Evolutionary conservation across 805 yeast genomes (phyloP).

Genomic region (Yarrowia sp.): DNA sequence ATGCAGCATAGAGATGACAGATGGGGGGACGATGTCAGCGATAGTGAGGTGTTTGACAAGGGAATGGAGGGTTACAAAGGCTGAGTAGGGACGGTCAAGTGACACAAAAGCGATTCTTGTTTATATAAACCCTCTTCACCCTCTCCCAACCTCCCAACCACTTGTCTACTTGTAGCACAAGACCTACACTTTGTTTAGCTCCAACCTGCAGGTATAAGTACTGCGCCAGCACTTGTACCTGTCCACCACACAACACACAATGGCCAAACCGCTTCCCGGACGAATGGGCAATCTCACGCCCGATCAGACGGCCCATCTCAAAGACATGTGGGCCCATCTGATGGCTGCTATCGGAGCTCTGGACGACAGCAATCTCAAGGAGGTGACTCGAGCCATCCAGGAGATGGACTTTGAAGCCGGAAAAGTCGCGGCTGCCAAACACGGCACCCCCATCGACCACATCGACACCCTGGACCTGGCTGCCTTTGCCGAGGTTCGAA

Average conservation of each 20-base stretch:
- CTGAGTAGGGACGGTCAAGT: background rate
- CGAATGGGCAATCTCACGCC: slow-evolving; percentile 41
- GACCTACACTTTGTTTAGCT: background rate
- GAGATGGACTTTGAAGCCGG: slow-evolving; percentile 2
- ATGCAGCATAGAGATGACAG: too few species aligned
- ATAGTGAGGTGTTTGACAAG: too few species aligned
- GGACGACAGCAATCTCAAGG: slow-evolving; percentile 10
- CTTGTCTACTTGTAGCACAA: background rate
- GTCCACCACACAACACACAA: background rate
- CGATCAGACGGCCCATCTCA: slow-evolving; percentile 41
- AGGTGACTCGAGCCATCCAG: slow-evolving; percentile 1
- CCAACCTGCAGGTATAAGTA: background rate
- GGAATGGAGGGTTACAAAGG: too few species aligned
- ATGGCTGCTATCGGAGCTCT: slow-evolving; percentile 28
- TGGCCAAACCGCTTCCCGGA: slow-evolving; percentile 34
- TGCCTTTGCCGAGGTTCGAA: slow-evolving; percentile 8
- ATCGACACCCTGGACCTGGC: background rate
- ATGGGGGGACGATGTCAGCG: too few species aligned
- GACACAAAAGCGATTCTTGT: background rate
- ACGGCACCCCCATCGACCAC: background rate
- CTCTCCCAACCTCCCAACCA: background rate
- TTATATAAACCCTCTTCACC: background rate
- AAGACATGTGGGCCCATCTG: slow-evolving; percentile 42
- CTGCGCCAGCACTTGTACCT: background rate
- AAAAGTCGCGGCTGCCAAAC: background rate